Evolutionary conservation across 1,139 yeast genomes (phyloP).

Genomic region (Geotrichum reessii): DNA sequence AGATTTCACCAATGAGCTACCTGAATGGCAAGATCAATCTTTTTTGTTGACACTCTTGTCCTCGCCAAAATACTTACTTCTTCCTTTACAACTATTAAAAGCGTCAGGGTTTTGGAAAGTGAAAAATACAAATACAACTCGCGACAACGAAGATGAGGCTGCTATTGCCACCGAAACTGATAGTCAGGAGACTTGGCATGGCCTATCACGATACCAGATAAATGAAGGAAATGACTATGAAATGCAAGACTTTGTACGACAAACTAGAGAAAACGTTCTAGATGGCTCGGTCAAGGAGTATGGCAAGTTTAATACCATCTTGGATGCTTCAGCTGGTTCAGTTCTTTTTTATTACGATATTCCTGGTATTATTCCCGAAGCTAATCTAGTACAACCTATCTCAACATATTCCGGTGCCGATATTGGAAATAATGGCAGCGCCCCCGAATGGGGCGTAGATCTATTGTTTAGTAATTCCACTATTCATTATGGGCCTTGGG

Average conservation of each 20-base stretch:
- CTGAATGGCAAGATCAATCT: conserved; percentile 3
- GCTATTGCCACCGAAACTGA: background rate
- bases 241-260: conserved; percentile 10
- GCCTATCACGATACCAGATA: conserved; percentile 39
- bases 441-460: conserved; percentile 65
- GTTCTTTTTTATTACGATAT: conserved; percentile 62
- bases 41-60: background rate
- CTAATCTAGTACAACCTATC: conserved; percentile 16
- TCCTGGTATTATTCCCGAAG: conserved; percentile 55
- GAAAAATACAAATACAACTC: background rate
- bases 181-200: conserved; percentile 27
- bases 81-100: background rate
- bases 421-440: conserved; percentile 48
- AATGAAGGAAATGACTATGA: conserved; percentile 15
- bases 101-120: background rate
- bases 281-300: conserved; percentile 53
- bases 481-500: conserved; percentile 91
- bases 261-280: conserved; percentile 23
- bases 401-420: conserved; percentile 36
- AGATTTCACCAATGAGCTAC: background rate
- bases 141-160: background rate
- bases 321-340: conserved; percentile 56
- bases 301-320: conserved; percentile 68
- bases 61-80: background rate
- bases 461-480: conserved; percentile 57